Evolutionary conservation across 2,329 filamentous ascomycete genomes (phyloP).

Genomic region (Colletotrichum kahawae): DNA sequence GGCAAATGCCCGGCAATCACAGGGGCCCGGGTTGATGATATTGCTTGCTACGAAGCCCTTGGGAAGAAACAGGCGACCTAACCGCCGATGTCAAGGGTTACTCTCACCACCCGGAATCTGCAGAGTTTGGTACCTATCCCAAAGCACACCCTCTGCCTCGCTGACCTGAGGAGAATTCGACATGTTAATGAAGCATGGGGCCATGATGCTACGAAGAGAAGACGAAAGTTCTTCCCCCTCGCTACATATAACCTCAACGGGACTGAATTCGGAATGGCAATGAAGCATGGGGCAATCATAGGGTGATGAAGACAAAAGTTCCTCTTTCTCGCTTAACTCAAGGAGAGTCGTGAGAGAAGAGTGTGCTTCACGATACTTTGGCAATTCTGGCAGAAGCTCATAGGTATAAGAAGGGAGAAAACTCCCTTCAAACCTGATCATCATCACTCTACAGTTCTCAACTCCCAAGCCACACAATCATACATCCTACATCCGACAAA

Average conservation of each 20-base stretch:
- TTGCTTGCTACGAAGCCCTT: background rate
- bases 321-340: background rate
- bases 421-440: background rate
- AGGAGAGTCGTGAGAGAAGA: background rate
- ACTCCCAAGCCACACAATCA: background rate
- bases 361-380: background rate
- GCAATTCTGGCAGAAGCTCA: background rate
- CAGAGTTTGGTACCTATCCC: background rate
- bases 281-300: background rate
- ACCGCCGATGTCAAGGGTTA: background rate
- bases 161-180: background rate
- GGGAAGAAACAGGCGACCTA: background rate
- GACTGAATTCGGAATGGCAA: background rate
- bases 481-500: background rate
- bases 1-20: background rate
- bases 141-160: background rate
- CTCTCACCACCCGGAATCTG: background rate
- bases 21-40: background rate
- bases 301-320: background rate
- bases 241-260: background rate
- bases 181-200: background rate
- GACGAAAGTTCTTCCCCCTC: background rate
- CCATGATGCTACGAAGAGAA: background rate
- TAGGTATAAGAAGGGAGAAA: background rate
- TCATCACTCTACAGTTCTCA: background rate